Evolutionary conservation across 2,329 filamentous ascomycete species (phyloP).

Genomic region (Fusarium sp.): DNA sequence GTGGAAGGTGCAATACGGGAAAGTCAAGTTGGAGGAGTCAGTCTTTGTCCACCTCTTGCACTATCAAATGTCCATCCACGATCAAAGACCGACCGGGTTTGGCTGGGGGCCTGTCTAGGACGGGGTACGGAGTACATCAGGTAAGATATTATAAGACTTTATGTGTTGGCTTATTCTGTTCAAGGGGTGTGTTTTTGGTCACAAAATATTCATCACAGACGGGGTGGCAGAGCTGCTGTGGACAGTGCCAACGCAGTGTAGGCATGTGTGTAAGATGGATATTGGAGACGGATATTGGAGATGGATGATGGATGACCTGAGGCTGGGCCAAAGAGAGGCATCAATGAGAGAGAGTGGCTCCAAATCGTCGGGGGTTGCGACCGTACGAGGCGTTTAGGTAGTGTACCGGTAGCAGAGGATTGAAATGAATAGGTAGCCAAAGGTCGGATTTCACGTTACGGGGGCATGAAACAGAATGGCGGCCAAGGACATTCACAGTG

Average conservation of each 20-base stretch:
- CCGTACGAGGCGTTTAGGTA: conserved; percentile 39
- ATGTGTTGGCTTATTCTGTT: background rate
- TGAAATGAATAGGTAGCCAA: conserved; percentile 27
- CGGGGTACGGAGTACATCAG: conserved; percentile 10
- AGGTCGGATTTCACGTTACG: conserved; percentile 33
- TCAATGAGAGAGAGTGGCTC: conserved; percentile 6
- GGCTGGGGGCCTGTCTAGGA: conserved; percentile 28
- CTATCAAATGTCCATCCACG: conserved; percentile 13
- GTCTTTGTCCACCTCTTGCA: conserved; percentile 43
- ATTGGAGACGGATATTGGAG: background rate
- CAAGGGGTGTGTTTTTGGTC: conserved; percentile 5
- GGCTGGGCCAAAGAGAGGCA: background rate
- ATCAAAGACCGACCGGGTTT: conserved; percentile 20
- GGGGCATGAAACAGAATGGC: conserved; percentile 24
- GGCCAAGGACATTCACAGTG: conserved; percentile 6
- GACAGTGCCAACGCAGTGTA: conserved; percentile 15
- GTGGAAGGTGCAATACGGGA: conserved; percentile 20
- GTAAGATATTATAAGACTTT: background rate
- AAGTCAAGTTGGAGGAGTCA: conserved; percentile 22
- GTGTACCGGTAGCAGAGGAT: conserved; percentile 30
- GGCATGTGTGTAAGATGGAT: conserved; percentile 24
- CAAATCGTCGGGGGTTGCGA: conserved; percentile 27
- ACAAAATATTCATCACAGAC: conserved; percentile 1
- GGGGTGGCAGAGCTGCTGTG: conserved; percentile 14
- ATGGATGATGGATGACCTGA: no score